These are phyloP conservation scores for Boletales sp. DNA, from an alignment of 768 basidiomycete species.

Conservation along the genomic window DNA sequence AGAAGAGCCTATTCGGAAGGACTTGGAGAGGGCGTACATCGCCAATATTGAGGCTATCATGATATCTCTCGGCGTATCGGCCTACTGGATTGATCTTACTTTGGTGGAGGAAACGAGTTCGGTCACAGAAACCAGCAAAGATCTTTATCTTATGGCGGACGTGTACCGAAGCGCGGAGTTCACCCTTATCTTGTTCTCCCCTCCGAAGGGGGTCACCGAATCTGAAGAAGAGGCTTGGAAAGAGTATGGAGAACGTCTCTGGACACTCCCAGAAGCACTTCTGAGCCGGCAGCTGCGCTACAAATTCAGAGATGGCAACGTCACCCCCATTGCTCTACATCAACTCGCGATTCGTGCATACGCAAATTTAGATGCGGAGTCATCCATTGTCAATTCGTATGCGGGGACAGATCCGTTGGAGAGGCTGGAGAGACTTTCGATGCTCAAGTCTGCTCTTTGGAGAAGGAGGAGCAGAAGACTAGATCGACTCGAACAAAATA, in stretches of 20 bases:
- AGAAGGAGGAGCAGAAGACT: slow-evolving; percentile 7
- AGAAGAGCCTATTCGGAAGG: neutral
- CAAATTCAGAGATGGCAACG: slow-evolving; percentile 9
- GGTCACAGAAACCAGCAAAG: slow-evolving; percentile 6
- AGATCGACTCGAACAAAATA: neutral
- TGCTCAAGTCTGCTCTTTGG: slow-evolving; percentile 25
- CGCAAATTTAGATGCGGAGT: slow-evolving; percentile 7
- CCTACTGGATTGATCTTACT: slow-evolving; percentile 23
- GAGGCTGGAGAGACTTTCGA: slow-evolving; percentile 19
- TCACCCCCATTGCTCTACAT: slow-evolving; percentile 18
- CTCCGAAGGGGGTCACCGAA: neutral
- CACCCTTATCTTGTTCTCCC: slow-evolving; percentile 19
- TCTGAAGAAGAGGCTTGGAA: slow-evolving; percentile 9
- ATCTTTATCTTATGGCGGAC: slow-evolving; percentile 24
- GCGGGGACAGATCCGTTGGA: slow-evolving; percentile 18
- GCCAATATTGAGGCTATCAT: neutral
- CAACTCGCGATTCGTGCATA: slow-evolving; percentile 25
- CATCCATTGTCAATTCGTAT: slow-evolving; percentile 21
- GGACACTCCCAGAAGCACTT: slow-evolving; percentile 22
- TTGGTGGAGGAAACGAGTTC: neutral
- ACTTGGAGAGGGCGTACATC: slow-evolving; percentile 1
- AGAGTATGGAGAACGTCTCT: slow-evolving; percentile 20
- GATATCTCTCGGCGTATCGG: slow-evolving; percentile 6
- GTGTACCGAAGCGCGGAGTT: slow-evolving; percentile 20
- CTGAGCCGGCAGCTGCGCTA: slow-evolving; percentile 19